Base-by-base conservation (phyloP, 2,329 filamentous ascomycete species). In the Tolypocladium ovalisporum region DNA sequence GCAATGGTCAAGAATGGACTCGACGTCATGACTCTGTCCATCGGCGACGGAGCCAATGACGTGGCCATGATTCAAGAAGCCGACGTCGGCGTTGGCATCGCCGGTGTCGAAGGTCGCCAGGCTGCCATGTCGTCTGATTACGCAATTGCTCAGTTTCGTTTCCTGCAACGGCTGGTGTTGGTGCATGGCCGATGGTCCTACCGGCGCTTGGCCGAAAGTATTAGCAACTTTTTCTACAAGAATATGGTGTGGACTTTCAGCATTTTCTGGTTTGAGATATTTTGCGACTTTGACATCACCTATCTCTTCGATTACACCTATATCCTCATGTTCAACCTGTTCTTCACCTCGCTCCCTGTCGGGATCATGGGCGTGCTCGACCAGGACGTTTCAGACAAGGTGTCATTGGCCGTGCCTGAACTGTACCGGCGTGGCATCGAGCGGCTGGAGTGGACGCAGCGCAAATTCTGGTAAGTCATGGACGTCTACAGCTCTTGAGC, bases 191-290 rank as follows among this genome's bases (percentile, higher is more conserved):
- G 92, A 58, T 97, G 92, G 90, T 96, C 91, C n/a, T 99, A 99
- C 75, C 84, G 93, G 56, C 85, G 94, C 65, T 77, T 99, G 70
- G 90, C 88, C 35, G 94, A 99, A 76, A 89, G 87, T 52, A 97
- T 95, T 67, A 90, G 91, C 71, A 99, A 99, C 72, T 99, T 99
- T 80, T 99, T 99, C 79, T 99, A 97, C 84, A 99, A 99, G 87
- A 99, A 97, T 77, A 88, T 99, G 73, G 88, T 97, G 55, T 99
- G 94, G 94, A 94, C 90, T 0, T 93, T 97, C 68, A 83, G 88
- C 49, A 88, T 99, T 58, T 97, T 97, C 80, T 97, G 93, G 93
- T 99, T 89, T 73, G 91, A 95, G 70, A 90, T 96, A 56, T 99
- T 88, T 74, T 90, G 89, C 78, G 88, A 96, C 74, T 97, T 95